Evolutionary conservation across 192 early-diverging fungal genomes (phyloP), one percentile per base, ranked within the genome.

Genomic region (Ramicandelaber brevisporus): DNA sequence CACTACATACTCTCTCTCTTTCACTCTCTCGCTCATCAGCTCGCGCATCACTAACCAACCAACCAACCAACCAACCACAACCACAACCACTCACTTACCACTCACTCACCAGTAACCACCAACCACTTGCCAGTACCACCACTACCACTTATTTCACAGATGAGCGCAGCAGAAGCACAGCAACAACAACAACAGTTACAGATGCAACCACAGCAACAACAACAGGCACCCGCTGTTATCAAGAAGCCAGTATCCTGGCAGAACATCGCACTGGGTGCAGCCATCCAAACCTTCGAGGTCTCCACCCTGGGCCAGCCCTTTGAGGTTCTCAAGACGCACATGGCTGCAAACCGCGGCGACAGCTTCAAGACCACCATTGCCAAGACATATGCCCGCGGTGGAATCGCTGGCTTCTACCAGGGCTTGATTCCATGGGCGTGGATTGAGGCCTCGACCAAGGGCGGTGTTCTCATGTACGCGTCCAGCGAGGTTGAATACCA

Each of bases 241-340:
- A 93, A 95, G 59, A 90, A 95, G 48, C 56, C 78, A 20, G 41
- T 89, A 31, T 78, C 71, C 27, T 90, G 65, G 49, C 48, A 52
- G 27, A 95, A 95, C 49, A 63, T 95, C 21, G 68, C 69, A 8
- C 51, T 93, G 20, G 85, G 87, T 27, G 87, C 80, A 20, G 73
- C 69, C 57, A 76, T 78, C 44, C 72, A 79, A 54, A 63, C 70
- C 39, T 90, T 95, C 46, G 85, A 90, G 46, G 75, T 79, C 14
- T 76, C 77, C 13, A 84, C 86, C 4, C 66, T 88, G 15, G 81
- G 84, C 14, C 86, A 90, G 49, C 87, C 87, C 19, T 93, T 93
- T 50, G 86, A 92, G 57, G 88, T 93, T 14, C 50, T 85, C 41
- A 92, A 92, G 57, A 92, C 86, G 6, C 83, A 87, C 37, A 68